These are phyloP conservation scores for Phellopilus nigrolimitatus DNA, from an alignment of 1,284 basidiomycete genomes.

Conservation along the genomic window DNA sequence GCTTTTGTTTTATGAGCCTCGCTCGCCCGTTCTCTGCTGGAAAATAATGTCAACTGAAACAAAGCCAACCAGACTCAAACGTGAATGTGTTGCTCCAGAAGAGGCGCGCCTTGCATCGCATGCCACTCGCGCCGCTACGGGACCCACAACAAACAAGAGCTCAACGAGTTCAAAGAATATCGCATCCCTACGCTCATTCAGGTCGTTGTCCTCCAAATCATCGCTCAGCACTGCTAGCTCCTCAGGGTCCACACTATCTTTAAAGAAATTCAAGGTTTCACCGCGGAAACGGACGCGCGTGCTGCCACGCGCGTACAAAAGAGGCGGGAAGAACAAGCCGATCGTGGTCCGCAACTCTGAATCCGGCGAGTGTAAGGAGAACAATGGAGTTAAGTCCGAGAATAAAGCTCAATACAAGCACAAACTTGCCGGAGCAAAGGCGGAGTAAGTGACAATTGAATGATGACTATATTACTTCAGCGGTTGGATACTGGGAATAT, in stretches of 20 bases:
- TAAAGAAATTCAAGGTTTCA: slow-evolving; percentile 3
- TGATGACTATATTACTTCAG: background rate
- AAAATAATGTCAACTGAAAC: slow-evolving; percentile 59
- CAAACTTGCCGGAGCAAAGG: background rate
- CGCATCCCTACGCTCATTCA: background rate
- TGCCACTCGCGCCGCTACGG: background rate
- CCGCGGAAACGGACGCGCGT: slow-evolving; percentile 1
- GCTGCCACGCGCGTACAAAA: slow-evolving; percentile 1
- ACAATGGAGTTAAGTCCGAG: background rate
- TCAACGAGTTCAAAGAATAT: background rate
- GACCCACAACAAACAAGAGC: background rate
- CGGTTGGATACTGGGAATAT: too few relatives aligned
- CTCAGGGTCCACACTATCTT: background rate
- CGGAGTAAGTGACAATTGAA: background rate
- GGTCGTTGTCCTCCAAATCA: slow-evolving; percentile 2
- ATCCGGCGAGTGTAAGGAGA: background rate
- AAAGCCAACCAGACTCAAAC: too few relatives aligned
- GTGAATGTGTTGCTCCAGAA: too few relatives aligned
- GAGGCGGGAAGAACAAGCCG: slow-evolving; percentile 7
- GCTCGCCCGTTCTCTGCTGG: too few relatives aligned
- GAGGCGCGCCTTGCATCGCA: too few relatives aligned
- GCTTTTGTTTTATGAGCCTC: too few relatives aligned
- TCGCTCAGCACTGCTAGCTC: background rate
- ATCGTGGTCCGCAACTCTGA: slow-evolving; percentile 6
- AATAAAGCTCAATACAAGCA: background rate